Base-by-base conservation (phyloP, 441 rosid species). In the Isatis lusitanica region DNA sequence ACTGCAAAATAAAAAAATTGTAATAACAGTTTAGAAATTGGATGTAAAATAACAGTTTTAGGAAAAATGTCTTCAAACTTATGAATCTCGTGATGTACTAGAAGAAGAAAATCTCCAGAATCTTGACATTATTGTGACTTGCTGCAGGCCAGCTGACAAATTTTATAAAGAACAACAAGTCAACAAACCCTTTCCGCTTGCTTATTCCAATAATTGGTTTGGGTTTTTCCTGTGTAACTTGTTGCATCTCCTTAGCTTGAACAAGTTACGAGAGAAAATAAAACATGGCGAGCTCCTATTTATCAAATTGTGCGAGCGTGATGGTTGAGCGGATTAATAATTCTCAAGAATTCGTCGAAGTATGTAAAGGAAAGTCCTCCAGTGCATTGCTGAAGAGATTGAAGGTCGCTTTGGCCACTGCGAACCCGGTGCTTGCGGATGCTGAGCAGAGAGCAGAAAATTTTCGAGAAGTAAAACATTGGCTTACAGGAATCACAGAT, bases 401-500 rank as follows among this genome's bases (percentile, higher is more conserved):
- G 74, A 78, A 73, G 66, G 76, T 33, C 4, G 59, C 77, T 67
- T 61, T 73, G 69, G 51, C 73, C 66, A 43, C 81, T 53, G 74
- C 53, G 0, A 28, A 51, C 36, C 38, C 66, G 1, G 81, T 78
- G 66, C 70, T 78, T n/a, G 66, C 64, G 9, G 81, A 78, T 63
- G 81, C 81, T 62, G 81, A 78, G 18, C 78, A 67, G 48, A 73
- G 48, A 63, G 74, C 76, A 28, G 78, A 78, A 7, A 56, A 53
- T 33, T 59, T 60, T 15, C 15, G 70, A 33, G 81, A 65, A 46
- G 62, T 78, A 7, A 73, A 53, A 18, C 39, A 61, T 61, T 78
- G 81, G 81, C 81, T 78, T 30, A 67, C 51, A n/a, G 81, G 68
- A 52, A 50, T 78, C 40, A n/a, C 2, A 38, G 81, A 78, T 62